Conservation (phyloP, 805 yeast genomes). For the Teunomyces gatunensis region DNA sequence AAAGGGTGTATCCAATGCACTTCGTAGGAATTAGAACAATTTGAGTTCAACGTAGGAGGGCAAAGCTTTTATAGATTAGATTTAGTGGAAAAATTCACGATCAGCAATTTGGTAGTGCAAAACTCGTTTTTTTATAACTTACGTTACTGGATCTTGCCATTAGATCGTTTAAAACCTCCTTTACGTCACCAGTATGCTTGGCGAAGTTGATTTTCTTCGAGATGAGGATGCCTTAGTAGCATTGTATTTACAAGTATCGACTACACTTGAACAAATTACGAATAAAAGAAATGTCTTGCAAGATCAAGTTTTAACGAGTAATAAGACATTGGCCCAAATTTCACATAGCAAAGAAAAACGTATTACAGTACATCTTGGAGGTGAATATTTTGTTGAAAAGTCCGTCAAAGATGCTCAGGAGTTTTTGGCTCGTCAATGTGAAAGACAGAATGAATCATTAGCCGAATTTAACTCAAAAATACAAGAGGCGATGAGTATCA, state of each 20-base stretch:
- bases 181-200: background rate
- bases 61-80: background rate
- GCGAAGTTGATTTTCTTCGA: background rate
- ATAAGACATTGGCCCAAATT: background rate
- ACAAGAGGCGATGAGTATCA: slow-evolving; percentile 34
- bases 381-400: slow-evolving; percentile 40
- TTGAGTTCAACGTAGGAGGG: background rate
- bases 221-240: background rate
- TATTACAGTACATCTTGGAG: slow-evolving; percentile 35
- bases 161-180: background rate
- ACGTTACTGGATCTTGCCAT: background rate
- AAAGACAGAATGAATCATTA: slow-evolving; percentile 34
- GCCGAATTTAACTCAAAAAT: slow-evolving; percentile 38
- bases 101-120: background rate
- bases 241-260: slow-evolving; percentile 1
- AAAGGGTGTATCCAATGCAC: slow-evolving; percentile 33
- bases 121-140: background rate
- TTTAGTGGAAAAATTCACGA: no score
- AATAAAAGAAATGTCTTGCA: slow-evolving; percentile 6
- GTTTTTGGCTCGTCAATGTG: slow-evolving; percentile 26
- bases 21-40: slow-evolving; percentile 16
- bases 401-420: slow-evolving; percentile 24
- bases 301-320: slow-evolving; percentile 6
- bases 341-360: slow-evolving; percentile 1
- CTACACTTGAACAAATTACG: slow-evolving; percentile 1